A percentile compares a stretch with the other conserved stretches of the same genome.
phyloP scores from a whole-genome alignment of 441 rosid species.

The Adansonia madagascariensis region DNA sequence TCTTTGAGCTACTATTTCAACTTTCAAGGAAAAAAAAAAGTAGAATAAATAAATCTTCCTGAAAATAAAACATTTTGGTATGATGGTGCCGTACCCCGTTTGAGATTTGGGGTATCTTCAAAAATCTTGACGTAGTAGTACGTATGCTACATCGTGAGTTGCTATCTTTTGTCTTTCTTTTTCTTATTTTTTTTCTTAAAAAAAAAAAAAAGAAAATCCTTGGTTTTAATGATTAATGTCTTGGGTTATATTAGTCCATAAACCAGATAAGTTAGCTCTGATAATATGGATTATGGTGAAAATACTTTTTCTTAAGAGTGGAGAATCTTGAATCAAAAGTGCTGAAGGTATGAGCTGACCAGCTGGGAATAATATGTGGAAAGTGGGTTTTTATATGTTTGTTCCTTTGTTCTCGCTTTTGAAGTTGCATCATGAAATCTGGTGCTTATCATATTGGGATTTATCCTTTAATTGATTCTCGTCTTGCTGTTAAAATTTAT shows the following conservation, averaged over 20 bases:
- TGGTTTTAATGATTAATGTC: slow-evolving; percentile 20
- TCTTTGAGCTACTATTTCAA: not conserved
- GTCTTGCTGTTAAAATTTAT: slow-evolving; percentile 24
- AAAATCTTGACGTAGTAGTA: slow-evolving; percentile 31
- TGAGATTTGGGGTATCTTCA: slow-evolving; percentile 39
- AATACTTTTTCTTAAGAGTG: not conserved
- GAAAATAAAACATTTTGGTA: not conserved
- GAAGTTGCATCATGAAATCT: slow-evolving; percentile 31
- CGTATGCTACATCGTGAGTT: slow-evolving; percentile 17
- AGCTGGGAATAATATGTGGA: slow-evolving; percentile 39
- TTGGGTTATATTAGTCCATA: slow-evolving; percentile 3
- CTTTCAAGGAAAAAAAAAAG: not conserved
- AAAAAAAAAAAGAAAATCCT: slow-evolving; percentile 1
- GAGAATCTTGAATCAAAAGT: slow-evolving; percentile 42
- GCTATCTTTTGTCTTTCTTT: slow-evolving; percentile 1
- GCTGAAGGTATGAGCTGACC: slow-evolving; percentile 36
- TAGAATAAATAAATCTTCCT: slow-evolving; percentile 10
- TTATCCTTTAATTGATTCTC: slow-evolving; percentile 36
- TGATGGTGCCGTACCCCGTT: slow-evolving; percentile 15
- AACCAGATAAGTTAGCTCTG: not conserved
- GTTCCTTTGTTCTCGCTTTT: slow-evolving; percentile 17
- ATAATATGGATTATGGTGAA: slow-evolving; percentile 28
- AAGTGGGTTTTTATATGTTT: slow-evolving; percentile 30
- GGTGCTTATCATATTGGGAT: slow-evolving; percentile 34
- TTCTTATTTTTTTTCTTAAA: not conserved